phyloP scores from a whole-genome alignment of 2,329 filamentous ascomycete genomes.

The Calonectria henricotiae region DNA sequence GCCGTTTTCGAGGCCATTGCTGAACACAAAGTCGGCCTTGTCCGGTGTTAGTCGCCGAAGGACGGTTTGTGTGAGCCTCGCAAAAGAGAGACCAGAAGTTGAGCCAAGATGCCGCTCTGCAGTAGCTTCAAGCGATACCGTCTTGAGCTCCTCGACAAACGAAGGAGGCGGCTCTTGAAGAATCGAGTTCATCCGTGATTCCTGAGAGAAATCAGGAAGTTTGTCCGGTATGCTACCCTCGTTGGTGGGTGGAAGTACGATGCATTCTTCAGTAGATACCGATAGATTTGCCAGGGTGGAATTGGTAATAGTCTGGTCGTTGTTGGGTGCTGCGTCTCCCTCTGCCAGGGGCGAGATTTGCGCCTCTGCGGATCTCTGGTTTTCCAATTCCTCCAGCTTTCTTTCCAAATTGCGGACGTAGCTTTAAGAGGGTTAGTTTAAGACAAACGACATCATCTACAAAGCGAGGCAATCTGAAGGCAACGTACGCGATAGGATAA shows the following conservation, averaged over 20 bases:
- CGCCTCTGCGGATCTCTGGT: constrained; percentile 9
- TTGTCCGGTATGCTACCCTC: neutral
- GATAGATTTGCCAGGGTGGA: neutral
- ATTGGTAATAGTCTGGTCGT: constrained; percentile 3
- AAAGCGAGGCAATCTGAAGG: neutral
- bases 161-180: constrained; percentile 39
- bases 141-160: constrained; percentile 57
- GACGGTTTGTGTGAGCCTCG: constrained; percentile 62
- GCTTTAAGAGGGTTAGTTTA: constrained; percentile 31
- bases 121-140: constrained; percentile 61
- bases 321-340: neutral
- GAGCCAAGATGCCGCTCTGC: constrained; percentile 64
- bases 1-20: constrained; percentile 33
- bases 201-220: neutral
- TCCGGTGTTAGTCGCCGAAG: constrained; percentile 62
- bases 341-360: neutral
- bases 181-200: neutral
- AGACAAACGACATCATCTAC: neutral
- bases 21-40: constrained; percentile 62
- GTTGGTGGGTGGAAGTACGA: neutral
- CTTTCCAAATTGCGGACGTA: constrained; percentile 57
- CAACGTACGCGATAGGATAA: constrained; percentile 60
- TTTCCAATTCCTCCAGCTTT: constrained; percentile 46
- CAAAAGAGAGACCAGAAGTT: constrained; percentile 64
- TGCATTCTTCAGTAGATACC: constrained; percentile 3